Conservation (phyloP, 306 rosid species). For the Acacia crassicarpa region DNA sequence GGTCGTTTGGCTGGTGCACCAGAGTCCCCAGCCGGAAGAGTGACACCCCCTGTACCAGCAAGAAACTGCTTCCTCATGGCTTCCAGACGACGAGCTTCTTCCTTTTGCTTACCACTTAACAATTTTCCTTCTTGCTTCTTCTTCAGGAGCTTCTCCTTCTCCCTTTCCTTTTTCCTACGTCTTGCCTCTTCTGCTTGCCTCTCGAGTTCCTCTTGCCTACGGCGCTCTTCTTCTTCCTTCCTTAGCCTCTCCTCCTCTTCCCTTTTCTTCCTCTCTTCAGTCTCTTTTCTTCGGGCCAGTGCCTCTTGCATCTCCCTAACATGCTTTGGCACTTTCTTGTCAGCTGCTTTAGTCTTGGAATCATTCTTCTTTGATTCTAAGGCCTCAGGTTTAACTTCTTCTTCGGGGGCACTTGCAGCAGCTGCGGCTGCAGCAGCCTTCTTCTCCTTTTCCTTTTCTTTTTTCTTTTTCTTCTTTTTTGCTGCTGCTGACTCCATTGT, state of each 20-base stretch:
- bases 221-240: constrained; percentile 88
- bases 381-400: constrained; percentile 41
- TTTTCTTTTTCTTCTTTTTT: constrained; percentile 95
- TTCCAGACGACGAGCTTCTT: constrained; percentile 74
- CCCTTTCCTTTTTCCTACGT: constrained; percentile 80
- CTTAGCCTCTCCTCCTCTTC: constrained; percentile 91
- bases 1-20: constrained; percentile 73
- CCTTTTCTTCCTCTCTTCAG: constrained; percentile 72
- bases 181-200: constrained; percentile 84
- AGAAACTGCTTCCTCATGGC: constrained; percentile 84
- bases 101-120: constrained; percentile 78
- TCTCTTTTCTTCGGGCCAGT: constrained; percentile 81
- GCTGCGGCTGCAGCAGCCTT: constrained; percentile 68
- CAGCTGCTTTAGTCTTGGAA: constrained; percentile 66
- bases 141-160: constrained; percentile 72
- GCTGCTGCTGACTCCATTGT: constrained; percentile 85
- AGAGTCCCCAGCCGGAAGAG: constrained; percentile 51
- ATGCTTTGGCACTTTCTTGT: constrained; percentile 96
- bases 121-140: constrained; percentile 78
- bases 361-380: constrained; percentile 70
- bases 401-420: constrained; percentile 30
- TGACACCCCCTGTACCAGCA: constrained; percentile 48
- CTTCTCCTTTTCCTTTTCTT: constrained; percentile 79
- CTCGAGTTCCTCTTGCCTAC: constrained; percentile 75
- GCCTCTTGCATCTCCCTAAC: constrained; percentile 99